Evolutionary conservation across 768 basidiomycete genomes (phyloP), one percentile per base, ranked within the genome.

Genomic region (Gymnopilus junonius): DNA sequence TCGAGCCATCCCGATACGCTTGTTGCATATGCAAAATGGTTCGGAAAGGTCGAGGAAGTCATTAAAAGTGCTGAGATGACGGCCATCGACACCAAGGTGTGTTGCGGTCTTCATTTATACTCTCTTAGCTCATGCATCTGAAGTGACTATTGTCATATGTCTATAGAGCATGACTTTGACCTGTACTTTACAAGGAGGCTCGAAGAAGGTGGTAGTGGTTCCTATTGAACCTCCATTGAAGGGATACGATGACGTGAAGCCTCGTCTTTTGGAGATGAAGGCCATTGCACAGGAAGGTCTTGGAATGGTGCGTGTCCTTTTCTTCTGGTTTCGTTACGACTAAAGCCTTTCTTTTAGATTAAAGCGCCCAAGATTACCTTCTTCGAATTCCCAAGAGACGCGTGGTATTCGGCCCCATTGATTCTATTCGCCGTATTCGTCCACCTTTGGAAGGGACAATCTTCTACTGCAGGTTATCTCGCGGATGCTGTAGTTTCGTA

Each of bases 171-270:
- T 93, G 90, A 85, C 83, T 2, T 74, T 94, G 56, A 79, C 80
- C 3, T 94, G 91, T 73, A 82, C 82, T 8, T 72, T 87, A 51
- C 86, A 86, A 67, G 70, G 73, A 23, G 81, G 82, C 1, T 70
- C 75, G 8, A 80, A 77, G 64, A 83, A 84, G 65, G 79, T 79
- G 8, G 84, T 89, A 0, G 73, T 70, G 3, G 82, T 94, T 20
- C 73, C 77, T 4, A 87, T 95, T 50, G 85, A 91, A 21, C 93
- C 93, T 0, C 91, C 89, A 2, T 77, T 95, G 31, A 67, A 77
- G 3, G 87, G 89, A 0, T 94, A 94, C 69, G 89, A 92, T 1
- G 92, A 93, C 35, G 92, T 94, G 25, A 93, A 93, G 70, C 91
- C 91, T 2, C 85, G 93, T 8, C 73, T 94, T 23, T 75, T 94